phyloP scores from a whole-genome alignment of 2,329 filamentous ascomycete genomes.

The Verticillium alfalfae region DNA sequence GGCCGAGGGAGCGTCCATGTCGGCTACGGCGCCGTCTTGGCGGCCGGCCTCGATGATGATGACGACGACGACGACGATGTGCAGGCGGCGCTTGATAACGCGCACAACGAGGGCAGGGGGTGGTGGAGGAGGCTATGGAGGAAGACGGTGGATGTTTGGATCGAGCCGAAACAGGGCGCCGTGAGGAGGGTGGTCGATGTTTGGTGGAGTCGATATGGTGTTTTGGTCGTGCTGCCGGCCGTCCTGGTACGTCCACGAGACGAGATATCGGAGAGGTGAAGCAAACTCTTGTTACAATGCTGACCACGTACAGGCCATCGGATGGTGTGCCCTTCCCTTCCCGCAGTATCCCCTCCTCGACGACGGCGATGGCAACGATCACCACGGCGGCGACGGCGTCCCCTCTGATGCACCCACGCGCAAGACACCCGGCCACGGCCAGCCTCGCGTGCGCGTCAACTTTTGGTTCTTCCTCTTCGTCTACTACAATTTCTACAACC shows the following conservation, averaged over 20 bases:
- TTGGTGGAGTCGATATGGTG: slow-evolving; percentile 59
- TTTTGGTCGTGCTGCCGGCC: slow-evolving; percentile 58
- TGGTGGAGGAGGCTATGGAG: slow-evolving; percentile 25
- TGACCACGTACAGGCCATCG: slow-evolving; percentile 40
- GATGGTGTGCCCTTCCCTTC: slow-evolving; percentile 61
- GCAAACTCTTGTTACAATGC: neutral
- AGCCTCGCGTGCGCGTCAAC: slow-evolving; percentile 58
- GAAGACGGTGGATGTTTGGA: slow-evolving; percentile 48
- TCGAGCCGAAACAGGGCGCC: slow-evolving; percentile 53
- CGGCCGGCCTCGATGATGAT: slow-evolving; percentile 31
- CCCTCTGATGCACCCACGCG: slow-evolving; percentile 18
- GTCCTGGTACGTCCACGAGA: slow-evolving; percentile 39
- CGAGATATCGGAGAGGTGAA: too few species aligned
- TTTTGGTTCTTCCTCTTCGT: slow-evolving; percentile 69
- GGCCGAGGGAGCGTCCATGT: slow-evolving; percentile 49
- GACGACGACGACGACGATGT: slow-evolving; percentile 19
- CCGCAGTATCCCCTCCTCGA: slow-evolving; percentile 53
- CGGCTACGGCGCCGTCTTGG: slow-evolving; percentile 49
- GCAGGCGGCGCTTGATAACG: slow-evolving; percentile 25
- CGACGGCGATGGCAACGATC: slow-evolving; percentile 33
- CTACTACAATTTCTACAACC: slow-evolving; percentile 65
- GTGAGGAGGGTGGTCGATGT: slow-evolving; percentile 53
- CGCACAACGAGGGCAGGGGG: slow-evolving; percentile 16
- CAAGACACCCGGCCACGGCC: slow-evolving; percentile 55
- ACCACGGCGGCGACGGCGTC: slow-evolving; percentile 26